These are phyloP conservation scores for Microstegium vimineum DNA, from an alignment of 176 grass and related monocot species.

Conservation along the genomic window DNA sequence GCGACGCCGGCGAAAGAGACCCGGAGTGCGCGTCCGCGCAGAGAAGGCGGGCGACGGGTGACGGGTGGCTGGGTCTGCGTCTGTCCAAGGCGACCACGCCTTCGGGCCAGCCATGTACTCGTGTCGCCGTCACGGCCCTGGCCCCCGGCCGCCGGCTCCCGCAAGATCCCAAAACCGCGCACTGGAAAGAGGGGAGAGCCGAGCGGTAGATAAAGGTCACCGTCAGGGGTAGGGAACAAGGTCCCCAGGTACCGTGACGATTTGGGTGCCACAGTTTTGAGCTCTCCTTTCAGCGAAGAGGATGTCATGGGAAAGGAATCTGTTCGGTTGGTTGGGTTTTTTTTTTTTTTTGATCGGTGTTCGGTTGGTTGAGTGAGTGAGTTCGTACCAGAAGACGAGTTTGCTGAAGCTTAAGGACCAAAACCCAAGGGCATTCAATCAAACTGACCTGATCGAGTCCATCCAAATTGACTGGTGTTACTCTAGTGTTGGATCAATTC, in stretches of 20 bases:
- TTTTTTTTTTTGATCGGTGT: too few species aligned
- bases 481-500: background rate
- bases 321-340: background rate
- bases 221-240: background rate
- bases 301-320: conserved; percentile 4
- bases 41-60: background rate
- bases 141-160: background rate
- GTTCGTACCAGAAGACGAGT: background rate
- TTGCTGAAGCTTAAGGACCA: background rate
- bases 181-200: background rate
- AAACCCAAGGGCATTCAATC: background rate
- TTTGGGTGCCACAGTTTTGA: background rate
- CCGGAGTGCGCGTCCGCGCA: background rate
- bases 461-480: background rate
- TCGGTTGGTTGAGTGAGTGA: background rate
- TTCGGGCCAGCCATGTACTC: too few species aligned
- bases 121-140: background rate
- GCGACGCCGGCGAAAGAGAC: background rate
- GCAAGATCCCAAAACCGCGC: conserved; percentile 16
- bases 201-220: conserved; percentile 40
- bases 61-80: too few species aligned
- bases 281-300: background rate
- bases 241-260: background rate
- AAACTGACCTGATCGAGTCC: background rate
- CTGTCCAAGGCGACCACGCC: too few species aligned